Percentiles rank a stretch among this genome's conserved stretches.
Conservation (phyloP, 805 yeast genomes). For the Candida gorgasii region DNA sequence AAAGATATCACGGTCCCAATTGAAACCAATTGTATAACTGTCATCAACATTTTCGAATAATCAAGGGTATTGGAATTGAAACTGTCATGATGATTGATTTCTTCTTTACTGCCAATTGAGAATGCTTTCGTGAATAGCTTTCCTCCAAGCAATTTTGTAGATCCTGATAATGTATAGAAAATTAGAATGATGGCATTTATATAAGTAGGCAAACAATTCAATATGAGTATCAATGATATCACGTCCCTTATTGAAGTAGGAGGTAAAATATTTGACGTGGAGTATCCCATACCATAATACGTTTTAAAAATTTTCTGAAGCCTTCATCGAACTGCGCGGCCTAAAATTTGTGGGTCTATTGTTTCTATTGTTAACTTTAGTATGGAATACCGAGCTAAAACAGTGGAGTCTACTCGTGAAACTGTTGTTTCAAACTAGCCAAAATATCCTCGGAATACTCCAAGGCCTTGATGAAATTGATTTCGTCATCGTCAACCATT, state of each 20-base stretch:
- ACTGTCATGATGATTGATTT: conserved; percentile 10
- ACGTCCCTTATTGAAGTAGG: conserved; percentile 32
- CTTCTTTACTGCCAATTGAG: conserved; percentile 16
- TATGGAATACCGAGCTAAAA: no score
- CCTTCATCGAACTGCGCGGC: conserved; percentile 2
- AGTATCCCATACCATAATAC: conserved; percentile 8
- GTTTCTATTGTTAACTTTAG: no score
- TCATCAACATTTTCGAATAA: conserved; percentile 17
- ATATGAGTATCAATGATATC: conserved; percentile 31
- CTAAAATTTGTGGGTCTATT: no score
- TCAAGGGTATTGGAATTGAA: conserved; percentile 14
- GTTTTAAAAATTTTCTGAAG: conserved; percentile 4
- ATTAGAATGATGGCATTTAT: conserved; percentile 17
- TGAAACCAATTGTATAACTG: conserved; percentile 22
- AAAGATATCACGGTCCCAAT: conserved; percentile 26
- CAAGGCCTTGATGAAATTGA: conserved; percentile 26
- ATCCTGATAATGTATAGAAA: conserved; percentile 27
- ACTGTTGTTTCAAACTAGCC: conserved; percentile 19
- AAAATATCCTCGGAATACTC: conserved; percentile 34
- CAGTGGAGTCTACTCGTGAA: no score
- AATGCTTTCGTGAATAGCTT: conserved; percentile 21
- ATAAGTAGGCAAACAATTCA: conserved; percentile 26
- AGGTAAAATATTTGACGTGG: conserved; percentile 19
- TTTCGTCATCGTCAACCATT: conserved; percentile 17
- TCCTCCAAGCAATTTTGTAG: conserved; percentile 31